These are phyloP conservation scores for Umbelopsis vinacea DNA, from an alignment of 192 early-diverging fungal genomes.

Conservation along the genomic window DNA sequence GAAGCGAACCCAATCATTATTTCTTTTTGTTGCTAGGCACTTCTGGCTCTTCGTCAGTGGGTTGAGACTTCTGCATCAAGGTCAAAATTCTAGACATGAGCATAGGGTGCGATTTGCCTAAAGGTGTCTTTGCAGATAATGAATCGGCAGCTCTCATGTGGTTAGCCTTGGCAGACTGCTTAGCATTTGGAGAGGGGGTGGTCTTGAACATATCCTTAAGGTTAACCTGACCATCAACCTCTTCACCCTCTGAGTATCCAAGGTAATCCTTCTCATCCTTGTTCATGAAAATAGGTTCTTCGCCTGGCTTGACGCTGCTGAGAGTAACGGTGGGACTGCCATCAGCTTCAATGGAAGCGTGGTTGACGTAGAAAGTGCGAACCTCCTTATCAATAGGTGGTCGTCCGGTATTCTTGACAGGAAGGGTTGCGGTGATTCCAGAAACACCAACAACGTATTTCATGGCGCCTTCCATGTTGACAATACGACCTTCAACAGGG, in stretches of 20 bases:
- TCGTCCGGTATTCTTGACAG: conserved; percentile 29
- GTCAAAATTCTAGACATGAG: conserved; percentile 11
- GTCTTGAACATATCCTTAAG: background rate
- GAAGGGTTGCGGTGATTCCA: conserved; percentile 63
- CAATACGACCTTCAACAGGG: conserved; percentile 65
- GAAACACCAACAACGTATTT: conserved; percentile 66
- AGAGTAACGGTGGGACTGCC: conserved; percentile 48
- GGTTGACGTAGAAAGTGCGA: conserved; percentile 65
- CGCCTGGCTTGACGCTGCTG: conserved; percentile 10
- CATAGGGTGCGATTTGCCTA: background rate
- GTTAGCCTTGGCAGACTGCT: background rate
- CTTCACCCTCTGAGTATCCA: background rate
- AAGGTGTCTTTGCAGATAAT: background rate
- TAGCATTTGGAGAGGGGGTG: background rate
- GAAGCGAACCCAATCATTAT: background rate
- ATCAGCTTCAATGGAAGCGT: conserved; percentile 54
- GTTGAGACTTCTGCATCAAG: conserved; percentile 6
- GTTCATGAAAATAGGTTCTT: background rate
- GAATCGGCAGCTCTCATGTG: background rate
- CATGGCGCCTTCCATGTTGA: conserved; percentile 44
- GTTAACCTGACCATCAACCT: background rate
- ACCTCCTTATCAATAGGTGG: conserved; percentile 40
- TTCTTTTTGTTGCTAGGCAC: background rate
- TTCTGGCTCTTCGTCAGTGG: background rate
- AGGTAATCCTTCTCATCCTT: conserved; percentile 6